Base-by-base conservation (phyloP, 805 yeast genomes). In the Monosporozyma servazzii region DNA sequence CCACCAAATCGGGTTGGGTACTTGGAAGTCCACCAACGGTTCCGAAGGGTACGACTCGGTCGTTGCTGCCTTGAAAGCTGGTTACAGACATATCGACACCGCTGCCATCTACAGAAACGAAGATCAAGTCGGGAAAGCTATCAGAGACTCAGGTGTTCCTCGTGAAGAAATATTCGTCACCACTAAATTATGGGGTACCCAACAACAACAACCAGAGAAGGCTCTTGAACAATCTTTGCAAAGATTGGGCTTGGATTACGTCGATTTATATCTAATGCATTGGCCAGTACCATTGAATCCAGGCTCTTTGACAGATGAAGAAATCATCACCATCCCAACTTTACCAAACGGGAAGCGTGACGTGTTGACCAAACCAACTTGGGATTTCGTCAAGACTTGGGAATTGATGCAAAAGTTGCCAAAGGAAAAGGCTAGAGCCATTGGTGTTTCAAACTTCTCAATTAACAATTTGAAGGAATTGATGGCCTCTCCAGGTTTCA, bases 381-480 rank as follows among this genome's bases (percentile, higher is more conserved):
- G 76, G 73, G 58, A 63, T 48, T 80, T 73, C 61, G 58, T 77
- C 55, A 75, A 82, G 60, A 81, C 87, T 20, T 86, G 81, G 81
- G 79, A 76, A 58, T 69, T 67, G 36, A 67, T 87, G 78, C 88
- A 86, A 69, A 70, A 77, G 58, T 68, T 84, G 48, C 73, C 79
- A 47, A 69, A 69, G 29, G 64, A 76, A 25, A 84, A 63, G 9
- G 73, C 79, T 27, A 78, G 74, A 58, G 79, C 89, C 23, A 77
- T 87, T 64, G 96, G 96, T 58, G 86, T 87, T 42, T 83, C 90
- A 37, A 87, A 87, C 70, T 80, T 82, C 64, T 75, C 86, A 18
- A 68, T 76, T 27, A 75, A 71, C 51, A 75, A 78, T 56, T 62
- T 84, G 54, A 69, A 75, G 53, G 73, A 68, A 48, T 69, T 86